Evolutionary conservation across 2,329 filamentous ascomycete species (phyloP).

Genomic region (Xylaria sp.): DNA sequence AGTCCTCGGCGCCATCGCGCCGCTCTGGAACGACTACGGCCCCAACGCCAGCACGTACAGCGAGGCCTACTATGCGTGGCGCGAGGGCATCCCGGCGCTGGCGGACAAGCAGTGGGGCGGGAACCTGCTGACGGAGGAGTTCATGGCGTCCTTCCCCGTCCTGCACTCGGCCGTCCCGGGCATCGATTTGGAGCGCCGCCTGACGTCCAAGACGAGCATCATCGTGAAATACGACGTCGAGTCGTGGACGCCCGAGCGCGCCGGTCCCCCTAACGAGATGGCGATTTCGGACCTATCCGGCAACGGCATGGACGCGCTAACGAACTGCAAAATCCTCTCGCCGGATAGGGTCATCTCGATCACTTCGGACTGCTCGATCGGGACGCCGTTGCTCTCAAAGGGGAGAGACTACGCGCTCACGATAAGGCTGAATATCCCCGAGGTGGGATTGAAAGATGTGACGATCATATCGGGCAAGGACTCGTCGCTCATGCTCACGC

Average conservation of each 20-base stretch:
- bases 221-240: constrained; percentile 51
- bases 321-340: constrained; percentile 50
- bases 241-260: background rate
- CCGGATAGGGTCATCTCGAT: constrained; percentile 49
- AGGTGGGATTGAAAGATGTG: constrained; percentile 45
- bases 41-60: constrained; percentile 62
- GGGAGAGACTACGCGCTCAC: constrained; percentile 67
- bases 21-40: constrained; percentile 67
- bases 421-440: constrained; percentile 53
- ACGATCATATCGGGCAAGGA: constrained; percentile 57
- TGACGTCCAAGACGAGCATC: constrained; percentile 51
- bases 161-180: constrained; percentile 57
- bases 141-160: constrained; percentile 52
- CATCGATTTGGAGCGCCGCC: constrained; percentile 61
- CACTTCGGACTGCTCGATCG: constrained; percentile 54
- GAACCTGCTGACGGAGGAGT: constrained; percentile 55
- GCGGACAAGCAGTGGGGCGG: constrained; percentile 66
- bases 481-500: constrained; percentile 57
- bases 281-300: constrained; percentile 52
- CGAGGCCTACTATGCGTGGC: constrained; percentile 64
- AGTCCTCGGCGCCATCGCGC: constrained; percentile 61
- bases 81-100: constrained; percentile 61
- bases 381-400: constrained; percentile 63
- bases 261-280: background rate
- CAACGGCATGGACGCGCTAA: constrained; percentile 55